Conservation (phyloP, 306 rosid genomes). For the Acmispon strigosus region DNA sequence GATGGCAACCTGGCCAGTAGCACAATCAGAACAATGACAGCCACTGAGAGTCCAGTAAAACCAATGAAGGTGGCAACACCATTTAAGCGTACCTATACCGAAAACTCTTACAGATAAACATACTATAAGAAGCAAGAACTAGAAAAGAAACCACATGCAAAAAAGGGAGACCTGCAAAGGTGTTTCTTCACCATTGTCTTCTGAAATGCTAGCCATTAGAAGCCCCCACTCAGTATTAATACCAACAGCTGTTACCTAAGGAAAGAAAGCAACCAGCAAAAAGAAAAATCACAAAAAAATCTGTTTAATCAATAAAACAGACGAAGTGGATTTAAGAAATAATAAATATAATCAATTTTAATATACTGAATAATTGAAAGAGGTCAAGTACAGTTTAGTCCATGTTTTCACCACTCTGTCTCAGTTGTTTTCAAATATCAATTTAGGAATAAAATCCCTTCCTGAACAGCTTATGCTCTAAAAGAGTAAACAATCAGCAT, state of each 20-base stretch:
- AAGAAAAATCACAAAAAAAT: not conserved
- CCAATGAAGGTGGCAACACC: conserved; percentile 94
- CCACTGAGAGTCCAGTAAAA: conserved; percentile 76
- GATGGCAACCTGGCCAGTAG: conserved; percentile 59
- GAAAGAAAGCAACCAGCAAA: not conserved
- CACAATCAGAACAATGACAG: conserved; percentile 53
- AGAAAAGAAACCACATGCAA: not conserved
- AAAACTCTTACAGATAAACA: conserved; percentile 7
- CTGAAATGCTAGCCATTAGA: conserved; percentile 92
- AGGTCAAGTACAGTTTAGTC: not conserved
- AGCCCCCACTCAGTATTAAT: conserved; percentile 92
- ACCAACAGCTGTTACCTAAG: conserved; percentile 82
- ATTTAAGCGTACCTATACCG: conserved; percentile 72
- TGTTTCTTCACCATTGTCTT: conserved; percentile 91
- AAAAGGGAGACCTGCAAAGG: conserved; percentile 72
- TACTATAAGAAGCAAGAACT: not conserved
- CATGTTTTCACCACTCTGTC: not conserved
- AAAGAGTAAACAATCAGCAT: not conserved
- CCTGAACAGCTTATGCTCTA: conserved; percentile 3
- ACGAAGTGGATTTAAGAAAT: too few relatives aligned
- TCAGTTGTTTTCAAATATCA: not conserved
- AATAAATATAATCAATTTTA: conserved; percentile 6
- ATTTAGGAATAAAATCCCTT: not conserved
- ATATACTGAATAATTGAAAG: not conserved
- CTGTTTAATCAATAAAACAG: conserved; percentile 3